These are phyloP conservation scores for Hypomontagnella monticulosa DNA, from an alignment of 495 filamentous ascomycete genomes.

Conservation along the genomic window DNA sequence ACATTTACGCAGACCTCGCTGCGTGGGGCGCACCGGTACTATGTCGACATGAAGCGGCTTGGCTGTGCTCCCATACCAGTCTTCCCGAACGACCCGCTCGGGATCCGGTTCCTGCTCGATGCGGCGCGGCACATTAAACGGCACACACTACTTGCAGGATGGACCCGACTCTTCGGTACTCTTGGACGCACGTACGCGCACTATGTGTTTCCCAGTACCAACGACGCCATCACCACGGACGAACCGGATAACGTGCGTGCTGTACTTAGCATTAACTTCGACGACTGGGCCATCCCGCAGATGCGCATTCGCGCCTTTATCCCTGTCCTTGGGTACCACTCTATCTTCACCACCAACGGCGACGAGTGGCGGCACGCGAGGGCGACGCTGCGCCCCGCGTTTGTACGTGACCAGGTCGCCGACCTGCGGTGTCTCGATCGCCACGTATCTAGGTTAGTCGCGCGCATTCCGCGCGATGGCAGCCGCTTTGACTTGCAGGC, in stretches of 20 bases:
- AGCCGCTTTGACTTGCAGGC: slow-evolving; percentile 67
- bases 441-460: slow-evolving; percentile 66
- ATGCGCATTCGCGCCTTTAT: slow-evolving; percentile 45
- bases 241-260: slow-evolving; percentile 82
- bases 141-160: slow-evolving; percentile 42
- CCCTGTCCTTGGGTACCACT: slow-evolving; percentile 50
- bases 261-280: slow-evolving; percentile 67
- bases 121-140: slow-evolving; percentile 41
- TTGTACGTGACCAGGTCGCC: slow-evolving; percentile 60
- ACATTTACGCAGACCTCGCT: slow-evolving; percentile 22
- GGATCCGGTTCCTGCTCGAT: slow-evolving; percentile 51
- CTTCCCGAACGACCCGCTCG: slow-evolving; percentile 54
- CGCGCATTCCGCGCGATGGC: slow-evolving; percentile 50
- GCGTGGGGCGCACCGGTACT: slow-evolving; percentile 24
- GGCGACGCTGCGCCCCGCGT: slow-evolving; percentile 57
- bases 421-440: slow-evolving; percentile 64
- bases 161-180: slow-evolving; percentile 26
- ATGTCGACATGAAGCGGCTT: slow-evolving; percentile 11
- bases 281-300: slow-evolving; percentile 59
- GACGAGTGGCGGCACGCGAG: slow-evolving; percentile 66
- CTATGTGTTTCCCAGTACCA: slow-evolving; percentile 39
- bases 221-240: slow-evolving; percentile 60
- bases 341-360: slow-evolving; percentile 78
- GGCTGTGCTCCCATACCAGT: slow-evolving; percentile 41
- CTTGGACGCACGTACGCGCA: slow-evolving; percentile 48